Base-by-base conservation (phyloP, 306 rosid species). In the Cucurbita ficifolia region DNA sequence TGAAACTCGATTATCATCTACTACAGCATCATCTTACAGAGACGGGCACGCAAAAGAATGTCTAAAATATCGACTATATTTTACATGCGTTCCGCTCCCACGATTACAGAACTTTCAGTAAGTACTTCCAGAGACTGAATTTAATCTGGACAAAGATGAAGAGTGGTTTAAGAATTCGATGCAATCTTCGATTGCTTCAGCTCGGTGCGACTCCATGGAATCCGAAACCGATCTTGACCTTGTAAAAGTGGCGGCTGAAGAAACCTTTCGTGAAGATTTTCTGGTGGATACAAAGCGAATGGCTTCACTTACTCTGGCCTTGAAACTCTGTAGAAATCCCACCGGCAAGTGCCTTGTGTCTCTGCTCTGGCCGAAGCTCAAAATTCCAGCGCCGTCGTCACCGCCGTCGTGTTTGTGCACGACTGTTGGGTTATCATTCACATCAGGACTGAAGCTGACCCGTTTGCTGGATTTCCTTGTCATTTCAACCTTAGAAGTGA, bases 361-460 rank as follows among this genome's bases (percentile, higher is more conserved):
- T 79, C 80, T 87, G 6, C 78, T 79, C 50, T 81, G 53, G 78
- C 86, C 75, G 42, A 83, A 82, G 71, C 68, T 78, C 91, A 88
- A 83, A 10, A 72, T 58, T 77, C 89, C 86, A 10, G 63, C 73
- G 7, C 83, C 80, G 1, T 76, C 64, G 9, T 67, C 49, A 3
- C 78, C 49, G 4, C 63, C 55, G 0, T 80, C 76, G 59, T 81
- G 73, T 53, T 81, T 86, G 50, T 78, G 87, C 60, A 56, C 21
- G 16, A 86, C 80, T 42, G 80, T 61, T 14, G 89, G 92, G 82
- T 56, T 82, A 3, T 89, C 95, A 70, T 85, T 78, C n/a, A 85
- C 81, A 62, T 88, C 92, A 39, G 92, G 90, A 79, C 96, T 91
- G 78, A 88, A 89, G 79, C 89, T 81, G 75, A 83, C 87, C 46